Conservation (phyloP, 2,329 filamentous ascomycete genomes). For the Fusarium citri region DNA sequence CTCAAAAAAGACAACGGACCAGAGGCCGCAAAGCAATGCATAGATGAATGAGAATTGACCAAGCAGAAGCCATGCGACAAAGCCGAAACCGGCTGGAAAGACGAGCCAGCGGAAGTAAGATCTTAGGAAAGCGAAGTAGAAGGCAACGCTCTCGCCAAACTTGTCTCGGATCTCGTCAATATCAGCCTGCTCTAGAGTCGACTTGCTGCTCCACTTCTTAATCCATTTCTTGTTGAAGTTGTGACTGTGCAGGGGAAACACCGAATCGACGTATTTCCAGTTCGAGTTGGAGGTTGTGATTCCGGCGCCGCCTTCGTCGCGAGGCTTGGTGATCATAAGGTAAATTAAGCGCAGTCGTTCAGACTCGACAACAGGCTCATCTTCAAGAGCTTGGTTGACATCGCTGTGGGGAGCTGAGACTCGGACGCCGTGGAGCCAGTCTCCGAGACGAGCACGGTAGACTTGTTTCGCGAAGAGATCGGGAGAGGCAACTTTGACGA, state of each 20-base stretch:
- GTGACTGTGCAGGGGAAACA: constrained; percentile 85
- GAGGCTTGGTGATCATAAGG: constrained; percentile 80
- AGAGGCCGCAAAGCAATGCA: constrained; percentile 81
- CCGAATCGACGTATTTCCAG: constrained; percentile 78
- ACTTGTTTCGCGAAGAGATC: constrained; percentile 81
- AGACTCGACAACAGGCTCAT: constrained; percentile 85
- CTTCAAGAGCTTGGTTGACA: constrained; percentile 72
- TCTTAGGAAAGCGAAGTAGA: constrained; percentile 95
- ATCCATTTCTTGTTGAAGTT: constrained; percentile 81
- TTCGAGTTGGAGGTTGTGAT: constrained; percentile 75
- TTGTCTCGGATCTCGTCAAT: constrained; percentile 80
- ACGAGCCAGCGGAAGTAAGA: constrained; percentile 88
- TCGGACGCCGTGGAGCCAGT: constrained; percentile 93
- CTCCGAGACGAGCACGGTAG: constrained; percentile 87
- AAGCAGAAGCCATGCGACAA: constrained; percentile 82
- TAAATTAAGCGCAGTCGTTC: constrained; percentile 91
- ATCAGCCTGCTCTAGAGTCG: constrained; percentile 72
- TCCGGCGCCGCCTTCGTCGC: constrained; percentile 81
- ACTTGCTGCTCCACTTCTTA: constrained; percentile 78
- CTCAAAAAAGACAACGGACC: constrained; percentile 90
- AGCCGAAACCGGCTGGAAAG: constrained; percentile 83
- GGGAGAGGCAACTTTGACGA: constrained; percentile 82
- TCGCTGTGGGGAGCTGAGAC: constrained; percentile 80
- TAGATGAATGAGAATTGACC: constrained; percentile 87
- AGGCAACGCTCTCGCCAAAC: constrained; percentile 87